phyloP scores from a whole-genome alignment of 768 basidiomycete species.

The Tylopilus vinaceipallidus region DNA sequence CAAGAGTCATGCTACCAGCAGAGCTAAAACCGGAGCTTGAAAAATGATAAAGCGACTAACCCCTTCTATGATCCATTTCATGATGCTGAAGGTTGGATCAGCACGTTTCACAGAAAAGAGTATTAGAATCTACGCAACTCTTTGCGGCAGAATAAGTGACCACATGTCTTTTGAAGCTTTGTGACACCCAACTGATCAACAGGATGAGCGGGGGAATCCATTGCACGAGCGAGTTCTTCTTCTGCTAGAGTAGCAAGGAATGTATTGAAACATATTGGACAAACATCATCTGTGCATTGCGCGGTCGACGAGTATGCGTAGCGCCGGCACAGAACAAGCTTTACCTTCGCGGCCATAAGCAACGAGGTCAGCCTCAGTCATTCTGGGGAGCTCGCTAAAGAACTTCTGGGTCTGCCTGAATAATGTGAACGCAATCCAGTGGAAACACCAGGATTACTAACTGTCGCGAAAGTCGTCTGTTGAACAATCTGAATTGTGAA shows the following conservation, averaged over 20 bases:
- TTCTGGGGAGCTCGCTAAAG: slow-evolving; percentile 44
- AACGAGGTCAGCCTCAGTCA: slow-evolving; percentile 50
- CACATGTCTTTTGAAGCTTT: slow-evolving; percentile 50
- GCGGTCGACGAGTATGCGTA: background rate
- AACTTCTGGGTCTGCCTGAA: slow-evolving; percentile 38
- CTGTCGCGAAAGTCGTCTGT: slow-evolving; percentile 27
- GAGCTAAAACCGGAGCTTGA: slow-evolving; percentile 8
- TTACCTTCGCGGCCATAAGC: slow-evolving; percentile 48
- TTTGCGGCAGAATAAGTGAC: slow-evolving; percentile 78
- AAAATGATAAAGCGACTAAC: slow-evolving; percentile 37
- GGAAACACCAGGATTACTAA: slow-evolving; percentile 7
- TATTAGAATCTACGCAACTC: slow-evolving; percentile 51
- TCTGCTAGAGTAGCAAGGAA: slow-evolving; percentile 69
- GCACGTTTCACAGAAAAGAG: slow-evolving; percentile 7
- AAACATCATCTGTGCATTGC: slow-evolving; percentile 53
- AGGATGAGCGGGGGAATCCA: slow-evolving; percentile 78
- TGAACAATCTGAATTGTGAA: slow-evolving; percentile 30
- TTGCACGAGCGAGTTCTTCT: slow-evolving; percentile 68
- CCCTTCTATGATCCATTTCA: slow-evolving; percentile 58
- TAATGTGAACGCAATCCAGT: slow-evolving; percentile 7
- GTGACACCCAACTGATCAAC: slow-evolving; percentile 71
- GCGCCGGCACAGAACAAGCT: background rate
- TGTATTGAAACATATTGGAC: slow-evolving; percentile 73
- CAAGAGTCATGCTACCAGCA: slow-evolving; percentile 57
- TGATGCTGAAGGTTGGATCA: slow-evolving; percentile 47